Conservation (phyloP, 371 early-diverging fungal genomes). For the Mortierella sp. region DNA sequence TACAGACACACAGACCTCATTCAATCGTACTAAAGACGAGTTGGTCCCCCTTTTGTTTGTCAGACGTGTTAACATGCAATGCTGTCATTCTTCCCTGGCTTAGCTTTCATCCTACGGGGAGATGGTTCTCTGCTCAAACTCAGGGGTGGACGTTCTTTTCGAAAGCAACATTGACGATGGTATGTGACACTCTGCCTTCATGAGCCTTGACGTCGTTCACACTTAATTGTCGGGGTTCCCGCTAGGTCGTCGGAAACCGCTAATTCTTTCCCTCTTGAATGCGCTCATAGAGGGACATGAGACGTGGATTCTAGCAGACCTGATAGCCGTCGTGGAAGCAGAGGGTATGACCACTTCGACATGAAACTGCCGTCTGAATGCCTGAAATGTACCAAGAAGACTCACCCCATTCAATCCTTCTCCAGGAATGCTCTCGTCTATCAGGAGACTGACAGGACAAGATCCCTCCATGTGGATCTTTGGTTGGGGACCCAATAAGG, state of each 20-base stretch:
- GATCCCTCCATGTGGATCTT: slow-evolving; percentile 47
- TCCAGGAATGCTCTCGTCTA: slow-evolving; percentile 46
- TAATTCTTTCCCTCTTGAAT: background rate
- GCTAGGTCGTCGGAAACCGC: background rate
- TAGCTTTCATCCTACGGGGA: slow-evolving; percentile 52
- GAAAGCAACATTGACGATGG: slow-evolving; percentile 51
- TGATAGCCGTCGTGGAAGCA: slow-evolving; percentile 50
- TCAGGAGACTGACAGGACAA: slow-evolving; percentile 41
- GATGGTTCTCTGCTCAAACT: slow-evolving; percentile 40
- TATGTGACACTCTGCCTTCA: background rate
- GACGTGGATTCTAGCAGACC: slow-evolving; percentile 35
- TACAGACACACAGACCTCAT: too few relatives aligned
- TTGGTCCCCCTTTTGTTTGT: background rate
- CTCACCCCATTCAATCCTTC: background rate
- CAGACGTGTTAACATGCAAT: background rate
- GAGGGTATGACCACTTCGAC: slow-evolving; percentile 27
- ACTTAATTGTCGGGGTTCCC: background rate
- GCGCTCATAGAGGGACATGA: slow-evolving; percentile 41
- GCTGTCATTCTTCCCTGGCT: background rate
- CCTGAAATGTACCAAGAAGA: background rate
- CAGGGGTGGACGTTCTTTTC: slow-evolving; percentile 50
- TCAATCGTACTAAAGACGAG: background rate
- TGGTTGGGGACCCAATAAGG: slow-evolving; percentile 45
- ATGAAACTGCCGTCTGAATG: background rate
- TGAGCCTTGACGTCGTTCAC: too few relatives aligned